Base-by-base conservation (phyloP, 2,329 filamentous ascomycete genomes). In the Arthrobotrys megalospora region DNA sequence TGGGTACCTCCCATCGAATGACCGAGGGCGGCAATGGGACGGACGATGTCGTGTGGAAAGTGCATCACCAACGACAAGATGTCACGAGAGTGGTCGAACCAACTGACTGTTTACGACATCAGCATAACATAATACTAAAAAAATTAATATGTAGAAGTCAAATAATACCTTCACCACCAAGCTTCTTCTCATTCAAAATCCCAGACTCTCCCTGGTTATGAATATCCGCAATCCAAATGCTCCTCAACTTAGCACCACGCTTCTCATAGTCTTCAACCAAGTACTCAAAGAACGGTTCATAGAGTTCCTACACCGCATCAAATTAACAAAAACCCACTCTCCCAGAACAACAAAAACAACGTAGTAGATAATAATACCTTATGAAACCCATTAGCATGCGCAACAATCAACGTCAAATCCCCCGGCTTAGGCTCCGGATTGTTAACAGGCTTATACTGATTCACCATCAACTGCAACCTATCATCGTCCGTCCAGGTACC, bases 191-290 rank as follows among this genome's bases (percentile, higher is more conserved):
- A 83, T 97, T 98, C 48, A 96, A 83, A 10, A 92, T 86, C 45
- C 91, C 90, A 83, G 92, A 96, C 82, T 89, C 87, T 41, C 94
- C 94, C 85, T 97, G 93, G 83, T 93, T 91, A 34, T 93, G 90
- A n/a, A 92, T 89, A 85, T 98, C 95, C 79, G 93, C 91, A 81
- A 97, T 96, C 92, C 93, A 97, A 81, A 98, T 94, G 79, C 89
- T 87, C 72, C 93, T 89, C 81, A 98, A 93, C 1, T 88, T 87
- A 81, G 96, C 89, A 16, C 90, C 90, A 70, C 87, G 86, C 12
- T 84, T 83, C 80, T 88, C 87, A 5, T 90, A 86, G 16, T 87
- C 85, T 16, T 87, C 85, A 81, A 92, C 86, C 1, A 97, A 86
- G 64, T 97, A 93, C 76, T 95, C 93, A 92, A 94, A 97, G 0